Evolutionary conservation across 371 early-diverging fungal species (phyloP).

Genomic region (Paraphysoderma sedebokerense): DNA sequence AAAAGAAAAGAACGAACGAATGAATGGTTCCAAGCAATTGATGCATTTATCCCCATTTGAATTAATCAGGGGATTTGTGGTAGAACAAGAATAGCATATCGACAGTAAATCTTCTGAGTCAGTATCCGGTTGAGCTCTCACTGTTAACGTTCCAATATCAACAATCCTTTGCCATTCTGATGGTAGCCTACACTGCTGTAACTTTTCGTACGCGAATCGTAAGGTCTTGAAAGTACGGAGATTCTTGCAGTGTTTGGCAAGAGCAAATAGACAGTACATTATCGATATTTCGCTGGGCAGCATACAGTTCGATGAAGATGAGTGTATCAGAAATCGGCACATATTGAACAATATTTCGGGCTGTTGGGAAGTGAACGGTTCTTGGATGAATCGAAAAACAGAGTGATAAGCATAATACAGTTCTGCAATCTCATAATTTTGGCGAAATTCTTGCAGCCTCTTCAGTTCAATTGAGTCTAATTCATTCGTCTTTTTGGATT

Average conservation of each 20-base stretch:
- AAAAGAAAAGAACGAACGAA: constrained; percentile 25
- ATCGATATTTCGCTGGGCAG: constrained; percentile 17
- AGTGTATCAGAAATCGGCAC: constrained; percentile 17
- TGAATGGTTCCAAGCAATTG: constrained; percentile 19
- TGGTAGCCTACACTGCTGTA: constrained; percentile 12
- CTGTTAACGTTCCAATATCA: constrained; percentile 17
- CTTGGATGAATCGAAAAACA: constrained; percentile 20
- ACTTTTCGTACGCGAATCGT: constrained; percentile 18
- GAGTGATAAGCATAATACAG: constrained; percentile 27
- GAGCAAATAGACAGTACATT: constrained; percentile 14
- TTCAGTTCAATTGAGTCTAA: constrained; percentile 2
- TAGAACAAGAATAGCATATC: constrained; percentile 18
- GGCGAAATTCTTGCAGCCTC: constrained; percentile 4
- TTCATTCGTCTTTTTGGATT: neutral
- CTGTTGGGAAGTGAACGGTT: constrained; percentile 29
- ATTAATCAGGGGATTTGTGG: constrained; percentile 14
- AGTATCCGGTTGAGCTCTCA: constrained; percentile 12
- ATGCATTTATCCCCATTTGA: constrained; percentile 16
- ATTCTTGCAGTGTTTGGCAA: constrained; percentile 15
- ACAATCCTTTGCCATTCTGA: constrained; percentile 18
- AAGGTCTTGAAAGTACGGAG: constrained; percentile 20
- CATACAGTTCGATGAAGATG: constrained; percentile 1
- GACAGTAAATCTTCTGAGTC: constrained; percentile 18
- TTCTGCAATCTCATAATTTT: constrained; percentile 11
- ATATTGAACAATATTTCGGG: constrained; percentile 23